Evolutionary conservation across 208 protist species (phyloP), one percentile per base, ranked within the genome.

Genomic region (Acanthamoeba comandoni): DNA sequence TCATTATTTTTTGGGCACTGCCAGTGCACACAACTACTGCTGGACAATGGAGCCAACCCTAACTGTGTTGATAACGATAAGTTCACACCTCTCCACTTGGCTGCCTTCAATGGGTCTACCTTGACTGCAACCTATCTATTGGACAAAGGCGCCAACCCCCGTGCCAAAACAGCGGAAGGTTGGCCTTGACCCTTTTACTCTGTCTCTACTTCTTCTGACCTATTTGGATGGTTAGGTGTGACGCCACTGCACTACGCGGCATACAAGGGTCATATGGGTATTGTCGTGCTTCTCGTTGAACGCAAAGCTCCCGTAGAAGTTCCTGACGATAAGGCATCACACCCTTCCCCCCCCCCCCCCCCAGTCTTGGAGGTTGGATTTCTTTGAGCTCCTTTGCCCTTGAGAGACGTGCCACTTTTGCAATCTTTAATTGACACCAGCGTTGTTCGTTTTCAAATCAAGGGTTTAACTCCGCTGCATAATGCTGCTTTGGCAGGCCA

Each of bases 21-120:
- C n/a, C n/a, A n/a, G 15, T 73, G 65, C 65, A 22, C 65, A 13
- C 15, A 12, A 26, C 65, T 73, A 13, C 65, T 73, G 65, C 65
- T 73, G 65, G 65, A 73, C n/a, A 73, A 73, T 73, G 65, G 15
- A 15, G 65, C 65, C 65, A 73, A 73, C n/a, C 65, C 65, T 26
- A 73, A 73, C 65, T 35, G 17, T 26, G n/a, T 13, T 17, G 65
- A 73, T 26, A 73, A 73, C 17, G 65, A 73, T 12, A 73, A 73
- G 65, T 73, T 73, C 65, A 73, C 65, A 12, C 65, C 65, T 13
- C 22, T 73, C n/a, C 65, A 73, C 65, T 26, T 73, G 15, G 65
- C 65, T 26, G 65, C 65, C 65, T 73, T 73, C n/a, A 73, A 73
- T 26, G 65, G 65, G 15, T 35, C 17, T 26, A 26, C 31, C 13